Percentiles rank a stretch among this genome's conserved stretches.
These are phyloP conservation scores for Teratosphaeria nubilosa DNA, from an alignment of 2,329 filamentous ascomycete genomes.

Conservation along the genomic window DNA sequence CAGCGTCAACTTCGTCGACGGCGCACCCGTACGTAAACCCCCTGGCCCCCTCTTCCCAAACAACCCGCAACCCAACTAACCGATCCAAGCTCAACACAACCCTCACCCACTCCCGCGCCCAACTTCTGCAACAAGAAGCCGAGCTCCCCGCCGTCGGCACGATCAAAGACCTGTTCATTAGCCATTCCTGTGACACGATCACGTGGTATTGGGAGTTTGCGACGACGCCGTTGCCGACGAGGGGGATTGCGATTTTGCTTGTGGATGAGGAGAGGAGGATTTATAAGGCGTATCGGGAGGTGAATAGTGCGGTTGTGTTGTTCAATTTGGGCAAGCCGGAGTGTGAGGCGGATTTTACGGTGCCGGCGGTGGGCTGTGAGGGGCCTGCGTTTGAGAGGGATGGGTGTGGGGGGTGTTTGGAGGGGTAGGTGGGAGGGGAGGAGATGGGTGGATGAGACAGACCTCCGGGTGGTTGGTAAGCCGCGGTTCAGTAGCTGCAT, in stretches of 20 bases:
- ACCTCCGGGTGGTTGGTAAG: too few species aligned
- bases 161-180: conserved; percentile 10
- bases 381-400: neutral
- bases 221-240: conserved; percentile 8
- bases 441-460: neutral
- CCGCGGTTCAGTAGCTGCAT: too few species aligned
- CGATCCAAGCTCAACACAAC: neutral
- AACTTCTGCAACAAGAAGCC: conserved; percentile 11
- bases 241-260: conserved; percentile 12
- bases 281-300: conserved; percentile 10
- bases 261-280: conserved; percentile 9
- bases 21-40: neutral
- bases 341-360: conserved; percentile 5
- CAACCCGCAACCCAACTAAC: neutral
- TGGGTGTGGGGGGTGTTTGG: neutral
- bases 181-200: conserved; percentile 11
- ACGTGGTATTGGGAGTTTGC: conserved; percentile 14
- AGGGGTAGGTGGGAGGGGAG: neutral
- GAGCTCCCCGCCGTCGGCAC: conserved; percentile 3
- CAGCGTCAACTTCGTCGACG: neutral
- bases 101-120: neutral
- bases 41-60: neutral
- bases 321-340: conserved; percentile 8
- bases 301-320: conserved; percentile 8
- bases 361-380: neutral